Evolutionary conservation across 495 filamentous ascomycete genomes (phyloP).

Genomic region (Lasiosphaeriaceae sp.): DNA sequence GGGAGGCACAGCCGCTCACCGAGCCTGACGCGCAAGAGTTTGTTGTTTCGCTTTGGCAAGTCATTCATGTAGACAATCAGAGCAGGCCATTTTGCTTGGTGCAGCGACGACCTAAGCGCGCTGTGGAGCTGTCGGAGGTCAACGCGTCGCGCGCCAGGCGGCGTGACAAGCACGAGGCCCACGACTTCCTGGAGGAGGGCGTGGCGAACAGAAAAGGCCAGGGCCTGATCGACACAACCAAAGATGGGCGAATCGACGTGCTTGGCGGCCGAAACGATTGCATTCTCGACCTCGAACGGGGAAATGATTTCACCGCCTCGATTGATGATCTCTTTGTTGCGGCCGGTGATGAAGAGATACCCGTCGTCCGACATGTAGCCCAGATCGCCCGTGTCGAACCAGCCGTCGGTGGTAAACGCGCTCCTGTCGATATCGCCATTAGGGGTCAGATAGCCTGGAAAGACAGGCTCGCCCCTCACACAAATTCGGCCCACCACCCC

Average conservation of each 20-base stretch:
- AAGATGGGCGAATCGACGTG: constrained; percentile 27
- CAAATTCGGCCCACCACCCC: constrained; percentile 34
- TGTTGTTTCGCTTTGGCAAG: constrained; percentile 42
- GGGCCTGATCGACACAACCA: constrained; percentile 32
- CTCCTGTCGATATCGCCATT: constrained; percentile 31
- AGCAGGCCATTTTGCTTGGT: constrained; percentile 40
- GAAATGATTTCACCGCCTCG: constrained; percentile 57
- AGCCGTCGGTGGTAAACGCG: constrained; percentile 37
- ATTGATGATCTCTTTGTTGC: constrained; percentile 59
- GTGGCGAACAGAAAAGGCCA: constrained; percentile 41
- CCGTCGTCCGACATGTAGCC: constrained; percentile 47
- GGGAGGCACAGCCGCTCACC: constrained; percentile 31
- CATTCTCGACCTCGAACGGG: constrained; percentile 40
- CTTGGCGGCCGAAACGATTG: constrained; percentile 25
- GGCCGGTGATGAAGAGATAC: constrained; percentile 54
- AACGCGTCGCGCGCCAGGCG: constrained; percentile 23
- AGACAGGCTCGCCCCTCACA: constrained; percentile 42
- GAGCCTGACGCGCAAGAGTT: constrained; percentile 41
- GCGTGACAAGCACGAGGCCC: constrained; percentile 37
- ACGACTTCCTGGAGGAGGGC: constrained; percentile 45
- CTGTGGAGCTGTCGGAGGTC: constrained; percentile 36
- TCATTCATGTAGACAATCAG: constrained; percentile 42
- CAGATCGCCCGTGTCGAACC: constrained; percentile 48
- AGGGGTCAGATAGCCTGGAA: constrained; percentile 38
- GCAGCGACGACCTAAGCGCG: constrained; percentile 20